Percentiles rank a stretch among this genome's conserved stretches.
Evolutionary conservation across 164 flowering plant species (phyloP).

Genomic region (Vitis cinerea): DNA sequence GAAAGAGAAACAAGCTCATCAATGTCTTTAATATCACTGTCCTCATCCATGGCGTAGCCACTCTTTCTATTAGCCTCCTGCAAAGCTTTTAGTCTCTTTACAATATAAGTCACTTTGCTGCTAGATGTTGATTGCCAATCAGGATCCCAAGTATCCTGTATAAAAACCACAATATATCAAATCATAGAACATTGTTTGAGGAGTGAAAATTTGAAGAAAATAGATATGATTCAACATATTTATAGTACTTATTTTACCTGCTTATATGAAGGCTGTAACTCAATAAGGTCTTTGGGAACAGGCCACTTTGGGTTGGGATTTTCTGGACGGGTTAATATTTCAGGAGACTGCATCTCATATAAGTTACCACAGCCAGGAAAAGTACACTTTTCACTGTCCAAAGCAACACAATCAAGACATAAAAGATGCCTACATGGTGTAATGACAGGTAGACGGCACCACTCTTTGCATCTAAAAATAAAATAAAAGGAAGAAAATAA

Average conservation of each 20-base stretch:
- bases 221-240: not conserved
- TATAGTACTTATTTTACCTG: slow-evolving; percentile 48
- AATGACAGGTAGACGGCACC: slow-evolving; percentile 94
- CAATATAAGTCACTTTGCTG: slow-evolving; percentile 87
- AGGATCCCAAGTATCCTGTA: slow-evolving; percentile 95
- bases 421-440: slow-evolving; percentile 96
- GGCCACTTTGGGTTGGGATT: slow-evolving; percentile 99
- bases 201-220: not conserved
- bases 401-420: slow-evolving; percentile 88
- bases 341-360: slow-evolving; percentile 96
- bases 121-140: slow-evolving; percentile 99
- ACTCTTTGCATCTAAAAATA: slow-evolving; percentile 68
- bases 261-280: slow-evolving; percentile 95
- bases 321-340: slow-evolving; percentile 81
- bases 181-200: not conserved
- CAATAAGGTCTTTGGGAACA: slow-evolving; percentile 98
- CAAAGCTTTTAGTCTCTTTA: slow-evolving; percentile 58
- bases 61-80: slow-evolving; percentile 43
- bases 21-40: slow-evolving; percentile 4
- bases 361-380: slow-evolving; percentile 75
- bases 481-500: not conserved
- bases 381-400: slow-evolving; percentile 79
- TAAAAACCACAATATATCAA: not conserved
- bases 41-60: slow-evolving; percentile 20
- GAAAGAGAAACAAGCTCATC: slow-evolving; percentile 23